Evolutionary conservation across 2,329 filamentous ascomycete genomes (phyloP).

Genomic region (Xylariaceae sp.): DNA sequence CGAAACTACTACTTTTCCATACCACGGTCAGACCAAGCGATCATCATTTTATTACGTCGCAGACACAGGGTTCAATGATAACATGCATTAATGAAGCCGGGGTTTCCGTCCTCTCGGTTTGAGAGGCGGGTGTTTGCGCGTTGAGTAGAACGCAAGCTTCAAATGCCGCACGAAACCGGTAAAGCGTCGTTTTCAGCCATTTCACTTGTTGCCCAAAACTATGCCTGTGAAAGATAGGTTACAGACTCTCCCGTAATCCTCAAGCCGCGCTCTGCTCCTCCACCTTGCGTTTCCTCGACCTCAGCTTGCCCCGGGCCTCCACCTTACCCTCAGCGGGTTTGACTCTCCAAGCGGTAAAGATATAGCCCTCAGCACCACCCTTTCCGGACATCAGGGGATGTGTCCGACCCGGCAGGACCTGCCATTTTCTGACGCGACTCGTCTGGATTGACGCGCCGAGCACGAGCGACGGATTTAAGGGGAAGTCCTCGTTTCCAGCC

Average conservation of each 20-base stretch:
- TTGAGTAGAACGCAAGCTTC: too few relatives aligned
- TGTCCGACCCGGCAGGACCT: slow-evolving; percentile 85
- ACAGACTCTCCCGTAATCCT: slow-evolving; percentile 2
- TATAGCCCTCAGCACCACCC: slow-evolving; percentile 83
- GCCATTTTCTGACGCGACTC: slow-evolving; percentile 73
- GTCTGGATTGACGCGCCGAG: slow-evolving; percentile 78
- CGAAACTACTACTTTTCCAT: neutral
- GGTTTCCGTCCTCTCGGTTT: neutral
- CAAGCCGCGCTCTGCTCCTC: slow-evolving; percentile 15
- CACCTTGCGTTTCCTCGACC: slow-evolving; percentile 57
- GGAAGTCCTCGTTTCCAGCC: slow-evolving; percentile 68
- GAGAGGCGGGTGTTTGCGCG: too few relatives aligned
- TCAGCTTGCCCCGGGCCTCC: slow-evolving; percentile 74
- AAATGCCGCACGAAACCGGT: neutral
- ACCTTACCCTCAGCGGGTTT: slow-evolving; percentile 74
- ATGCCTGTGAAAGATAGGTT: neutral
- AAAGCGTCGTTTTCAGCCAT: neutral
- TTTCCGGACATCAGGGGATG: slow-evolving; percentile 89
- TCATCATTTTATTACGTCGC: neutral
- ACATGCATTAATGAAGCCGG: neutral
- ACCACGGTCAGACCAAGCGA: neutral
- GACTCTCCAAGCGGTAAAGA: slow-evolving; percentile 79
- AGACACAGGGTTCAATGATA: neutral
- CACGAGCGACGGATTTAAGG: slow-evolving; percentile 78
- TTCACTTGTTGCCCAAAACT: neutral